Conservation (phyloP, 768 basidiomycete genomes). For the Leucosporidium yakuticum region DNA sequence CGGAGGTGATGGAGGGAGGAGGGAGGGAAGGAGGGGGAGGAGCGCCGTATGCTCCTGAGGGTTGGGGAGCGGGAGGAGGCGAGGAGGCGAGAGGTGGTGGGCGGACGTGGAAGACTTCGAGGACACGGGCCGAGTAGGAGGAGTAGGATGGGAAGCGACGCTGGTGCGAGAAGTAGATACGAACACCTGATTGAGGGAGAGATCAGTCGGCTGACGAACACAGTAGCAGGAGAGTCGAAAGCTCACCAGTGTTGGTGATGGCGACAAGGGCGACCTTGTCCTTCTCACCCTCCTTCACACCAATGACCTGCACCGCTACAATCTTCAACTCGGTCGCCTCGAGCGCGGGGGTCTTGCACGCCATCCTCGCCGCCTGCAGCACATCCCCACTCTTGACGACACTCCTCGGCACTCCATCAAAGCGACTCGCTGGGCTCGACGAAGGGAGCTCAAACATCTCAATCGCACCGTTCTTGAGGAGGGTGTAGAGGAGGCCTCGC, state of each 20-base stretch:
- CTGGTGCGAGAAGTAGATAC: slow-evolving; percentile 65
- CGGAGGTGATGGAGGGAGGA: slow-evolving; percentile 21
- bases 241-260: slow-evolving; percentile 59
- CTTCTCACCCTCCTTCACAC: slow-evolving; percentile 60
- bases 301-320: slow-evolving; percentile 62
- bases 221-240: background rate
- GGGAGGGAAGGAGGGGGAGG: slow-evolving; percentile 48
- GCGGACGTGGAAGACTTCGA: slow-evolving; percentile 72
- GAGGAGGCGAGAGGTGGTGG: slow-evolving; percentile 58
- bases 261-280: slow-evolving; percentile 63
- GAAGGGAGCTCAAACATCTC: slow-evolving; percentile 35
- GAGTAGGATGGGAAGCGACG: slow-evolving; percentile 36
- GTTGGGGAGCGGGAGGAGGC: slow-evolving; percentile 53
- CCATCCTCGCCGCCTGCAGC: slow-evolving; percentile 58
- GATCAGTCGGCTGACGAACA: background rate
- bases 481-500: slow-evolving; percentile 41
- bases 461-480: slow-evolving; percentile 40
- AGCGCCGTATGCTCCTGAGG: slow-evolving; percentile 22
- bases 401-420: slow-evolving; percentile 25
- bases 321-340: slow-evolving; percentile 66
- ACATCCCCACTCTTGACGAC: slow-evolving; percentile 31
- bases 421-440: slow-evolving; percentile 11
- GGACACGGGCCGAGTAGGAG: slow-evolving; percentile 36
- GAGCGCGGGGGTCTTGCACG: slow-evolving; percentile 51
- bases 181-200: slow-evolving; percentile 52